Percentiles rank a stretch among this genome's conserved stretches.
phyloP scores from a whole-genome alignment of 352 stramenopile species.

The Chrysophaeum taylorii region DNA sequence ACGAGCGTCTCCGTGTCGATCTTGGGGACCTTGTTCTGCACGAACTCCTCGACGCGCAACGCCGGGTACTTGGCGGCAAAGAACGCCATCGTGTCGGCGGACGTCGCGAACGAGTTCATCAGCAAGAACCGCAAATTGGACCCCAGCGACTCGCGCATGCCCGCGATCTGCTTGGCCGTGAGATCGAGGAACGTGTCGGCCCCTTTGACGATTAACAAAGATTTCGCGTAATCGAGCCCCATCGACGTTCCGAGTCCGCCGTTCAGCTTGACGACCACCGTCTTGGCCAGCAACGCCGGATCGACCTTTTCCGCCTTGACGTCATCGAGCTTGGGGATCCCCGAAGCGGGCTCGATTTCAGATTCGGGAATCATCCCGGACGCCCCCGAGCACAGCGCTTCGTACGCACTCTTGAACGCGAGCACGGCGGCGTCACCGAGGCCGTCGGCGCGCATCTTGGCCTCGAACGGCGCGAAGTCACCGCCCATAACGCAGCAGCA shows the following conservation, averaged over 20 bases:
- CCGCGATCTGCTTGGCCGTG: slow-evolving; percentile 93
- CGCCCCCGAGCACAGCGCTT: slow-evolving; percentile 72
- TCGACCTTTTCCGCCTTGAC: slow-evolving; percentile 37
- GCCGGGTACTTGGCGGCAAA: slow-evolving; percentile 93
- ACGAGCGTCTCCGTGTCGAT: slow-evolving; percentile 77
- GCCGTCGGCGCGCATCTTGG: slow-evolving; percentile 90
- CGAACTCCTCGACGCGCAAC: slow-evolving; percentile 85
- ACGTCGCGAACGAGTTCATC: slow-evolving; percentile 99
- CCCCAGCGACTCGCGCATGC: slow-evolving; percentile 82
- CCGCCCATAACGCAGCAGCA: background rate
- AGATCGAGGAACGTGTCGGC: slow-evolving; percentile 95
- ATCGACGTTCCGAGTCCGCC: slow-evolving; percentile 96
- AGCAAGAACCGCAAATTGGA: slow-evolving; percentile 97
- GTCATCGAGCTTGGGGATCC: slow-evolving; percentile 37
- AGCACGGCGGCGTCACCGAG: slow-evolving; percentile 87
- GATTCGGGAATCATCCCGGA: slow-evolving; percentile 91
- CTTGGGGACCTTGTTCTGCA: slow-evolving; percentile 97
- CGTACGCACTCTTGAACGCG: slow-evolving; percentile 93
- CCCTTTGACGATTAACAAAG: slow-evolving; percentile 77
- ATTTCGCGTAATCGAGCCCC: slow-evolving; percentile 91
- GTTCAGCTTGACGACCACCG: slow-evolving; percentile 98
- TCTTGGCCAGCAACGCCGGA: slow-evolving; percentile 78
- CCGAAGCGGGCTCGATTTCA: slow-evolving; percentile 67
- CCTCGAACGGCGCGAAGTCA: slow-evolving; percentile 41
- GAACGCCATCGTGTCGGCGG: slow-evolving; percentile 93